Base-by-base conservation (phyloP, 83 land plant species). In the Thuja plicata region DNA sequence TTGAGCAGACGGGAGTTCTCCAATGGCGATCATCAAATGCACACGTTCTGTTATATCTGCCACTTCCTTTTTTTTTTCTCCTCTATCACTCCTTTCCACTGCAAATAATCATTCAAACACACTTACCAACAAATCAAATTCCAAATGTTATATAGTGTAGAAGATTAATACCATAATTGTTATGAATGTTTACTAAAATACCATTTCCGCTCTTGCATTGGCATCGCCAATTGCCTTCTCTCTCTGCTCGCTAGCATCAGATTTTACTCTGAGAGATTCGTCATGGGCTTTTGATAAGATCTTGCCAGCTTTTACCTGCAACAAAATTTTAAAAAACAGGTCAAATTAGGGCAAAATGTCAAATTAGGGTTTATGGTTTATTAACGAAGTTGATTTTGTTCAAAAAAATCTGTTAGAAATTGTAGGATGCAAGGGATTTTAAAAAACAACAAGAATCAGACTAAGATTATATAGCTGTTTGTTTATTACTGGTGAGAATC, bases 151-250 rank as follows among this genome's bases (percentile, higher is more conserved):
- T n/a, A n/a, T n/a, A n/a, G n/a, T 21, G 54, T 17, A 6, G 5
- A 15, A 48, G 19, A 86, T 15, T 43, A 52, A 84, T 84, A 84
- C 0, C 0, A 12, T 54, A 54, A 0, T 54, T 54, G 11, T 54
- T 11, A 15, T 54, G 12, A 54, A 54, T 12, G 57, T 13, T 13
- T 11, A 54, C 11, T 54, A 19, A 27, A 5, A 40, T 66, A 92
- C 93, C 90, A 86, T 41, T 88, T 92, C 93, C 60, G 93, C 93
- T 87, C 88, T 88, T 17, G 91, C 88, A 46, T 84, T 46, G n/a
- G 93, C 92, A 46, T 92, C 90, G 15, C 92, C 93, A 37, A 92
- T 92, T 86, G 92, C 88, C 88, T 90, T 92, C 78, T 92, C 93
- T 30, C 90, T 85, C 52, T 92, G 88, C 81, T 92, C 93, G 48